These are phyloP conservation scores for Phylloporus arenicola DNA, from an alignment of 768 basidiomycete species.

Conservation along the genomic window DNA sequence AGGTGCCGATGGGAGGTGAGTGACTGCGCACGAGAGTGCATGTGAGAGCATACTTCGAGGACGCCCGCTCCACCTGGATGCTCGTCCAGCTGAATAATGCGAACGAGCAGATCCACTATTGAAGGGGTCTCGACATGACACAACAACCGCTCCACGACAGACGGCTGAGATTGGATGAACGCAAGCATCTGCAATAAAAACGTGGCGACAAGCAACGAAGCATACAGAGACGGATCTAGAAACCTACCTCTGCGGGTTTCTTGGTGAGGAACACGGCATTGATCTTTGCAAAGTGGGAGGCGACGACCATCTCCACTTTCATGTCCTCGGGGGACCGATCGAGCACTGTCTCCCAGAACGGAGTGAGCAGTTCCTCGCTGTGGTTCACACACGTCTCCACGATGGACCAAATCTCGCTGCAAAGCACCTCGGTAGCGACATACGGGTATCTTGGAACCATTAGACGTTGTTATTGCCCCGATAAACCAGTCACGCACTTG, in stretches of 20 bases:
- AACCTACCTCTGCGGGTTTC: slow-evolving; percentile 80
- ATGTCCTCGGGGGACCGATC: slow-evolving; percentile 80
- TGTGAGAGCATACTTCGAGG: slow-evolving; percentile 66
- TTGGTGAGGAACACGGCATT: slow-evolving; percentile 84
- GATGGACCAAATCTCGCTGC: slow-evolving; percentile 93
- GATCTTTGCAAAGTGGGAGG: slow-evolving; percentile 92
- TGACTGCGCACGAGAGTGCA: slow-evolving; percentile 26
- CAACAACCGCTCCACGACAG: slow-evolving; percentile 76
- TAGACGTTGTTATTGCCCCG: slow-evolving; percentile 5
- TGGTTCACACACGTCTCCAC: slow-evolving; percentile 81
- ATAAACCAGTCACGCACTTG: slow-evolving; percentile 53
- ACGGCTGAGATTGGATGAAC: slow-evolving; percentile 82
- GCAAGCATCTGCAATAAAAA: slow-evolving; percentile 68
- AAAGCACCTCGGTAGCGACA: slow-evolving; percentile 90
- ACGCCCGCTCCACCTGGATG: slow-evolving; percentile 75
- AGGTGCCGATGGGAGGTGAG: slow-evolving; percentile 28
- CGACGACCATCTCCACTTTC: slow-evolving; percentile 81
- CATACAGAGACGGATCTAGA: slow-evolving; percentile 2
- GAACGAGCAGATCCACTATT: slow-evolving; percentile 85
- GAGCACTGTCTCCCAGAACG: slow-evolving; percentile 90
- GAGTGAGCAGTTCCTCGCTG: slow-evolving; percentile 64
- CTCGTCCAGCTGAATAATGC: slow-evolving; percentile 88
- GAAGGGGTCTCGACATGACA: slow-evolving; percentile 84
- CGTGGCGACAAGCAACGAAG: slow-evolving; percentile 15
- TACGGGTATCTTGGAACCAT: slow-evolving; percentile 69